Percentiles rank a stretch among this genome's conserved stretches.
Conservation (phyloP, 352 stramenopile species). For the Globisporangium iwayamae region DNA sequence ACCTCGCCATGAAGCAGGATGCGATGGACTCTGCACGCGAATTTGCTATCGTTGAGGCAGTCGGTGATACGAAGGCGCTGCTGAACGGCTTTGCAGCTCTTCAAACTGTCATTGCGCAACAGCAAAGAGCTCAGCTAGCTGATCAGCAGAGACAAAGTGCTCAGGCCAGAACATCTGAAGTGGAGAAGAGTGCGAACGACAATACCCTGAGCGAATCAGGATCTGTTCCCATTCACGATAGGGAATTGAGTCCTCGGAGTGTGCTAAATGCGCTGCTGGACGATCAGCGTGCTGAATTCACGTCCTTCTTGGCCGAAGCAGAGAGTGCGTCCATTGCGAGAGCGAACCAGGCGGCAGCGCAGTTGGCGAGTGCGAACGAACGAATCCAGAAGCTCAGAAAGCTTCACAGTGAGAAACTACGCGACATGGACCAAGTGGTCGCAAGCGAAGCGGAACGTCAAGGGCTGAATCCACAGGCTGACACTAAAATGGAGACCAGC, state of each 20-base stretch:
- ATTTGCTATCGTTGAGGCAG: neutral
- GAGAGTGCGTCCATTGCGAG: neutral
- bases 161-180: neutral
- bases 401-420: neutral
- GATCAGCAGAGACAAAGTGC: neutral
- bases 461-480: neutral
- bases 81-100: neutral
- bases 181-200: neutral
- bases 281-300: neutral
- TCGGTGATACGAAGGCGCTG: neutral
- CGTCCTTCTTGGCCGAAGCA: neutral
- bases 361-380: neutral
- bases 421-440: neutral
- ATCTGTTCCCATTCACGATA: neutral
- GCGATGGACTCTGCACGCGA: conserved; percentile 28
- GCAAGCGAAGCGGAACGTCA: neutral
- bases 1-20: conserved; percentile 35
- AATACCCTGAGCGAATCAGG: neutral
- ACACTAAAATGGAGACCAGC: neutral
- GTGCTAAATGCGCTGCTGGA: neutral
- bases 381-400: neutral
- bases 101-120: neutral
- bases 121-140: neutral
- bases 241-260: neutral
- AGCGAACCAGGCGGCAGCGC: neutral